Base-by-base conservation (phyloP, 352 stramenopile species). In the Phytopythium kandeliae region DNA sequence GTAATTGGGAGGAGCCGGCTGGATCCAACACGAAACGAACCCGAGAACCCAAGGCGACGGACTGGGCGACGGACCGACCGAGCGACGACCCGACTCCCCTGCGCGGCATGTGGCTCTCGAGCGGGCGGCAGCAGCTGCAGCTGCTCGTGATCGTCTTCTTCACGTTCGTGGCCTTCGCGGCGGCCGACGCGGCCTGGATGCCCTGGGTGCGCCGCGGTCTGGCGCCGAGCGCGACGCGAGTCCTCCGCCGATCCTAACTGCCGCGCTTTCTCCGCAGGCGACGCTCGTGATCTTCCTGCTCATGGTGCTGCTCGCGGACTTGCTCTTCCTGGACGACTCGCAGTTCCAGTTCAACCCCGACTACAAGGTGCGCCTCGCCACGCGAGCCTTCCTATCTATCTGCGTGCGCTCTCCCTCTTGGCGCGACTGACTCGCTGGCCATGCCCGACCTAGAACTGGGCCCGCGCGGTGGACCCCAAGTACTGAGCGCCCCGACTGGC, bases 321-420 rank as follows among this genome's bases (percentile, higher is more conserved):
- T 92, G 43, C 54, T 89, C 28, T 92, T 92, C 63, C 69, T 92
- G 25, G 76, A 89, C 40, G 52, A 63, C 40, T 62, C 62, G 49
- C 72, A 92, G 60, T 92, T 92, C 60, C 78, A 88, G 52, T 92
- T 78, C 66, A 85, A 92, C 38, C 78, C 81, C 8, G 77, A 92
- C 65, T 92, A 92, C 70, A 92, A 92, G 74, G 80, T 92, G 46
- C 16, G n/a, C 19, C 17, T 5, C 19, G n/a, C n/a, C n/a, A n/a
- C n/a, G n/a, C n/a, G n/a, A n/a, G n/a, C n/a, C n/a, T n/a, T n/a
- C n/a, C n/a, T n/a, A n/a, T n/a, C n/a, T n/a, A n/a, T n/a, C n/a
- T n/a, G n/a, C n/a, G n/a, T n/a, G n/a, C n/a, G n/a, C 17, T 4
- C 8, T 21, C 28, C 22, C 2, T 51, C 17, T 15, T 40, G 48